Evolutionary conservation across 75 land plant genomes (phyloP), one percentile per base, ranked within the genome.

Genomic region (Larix kaempferi): DNA sequence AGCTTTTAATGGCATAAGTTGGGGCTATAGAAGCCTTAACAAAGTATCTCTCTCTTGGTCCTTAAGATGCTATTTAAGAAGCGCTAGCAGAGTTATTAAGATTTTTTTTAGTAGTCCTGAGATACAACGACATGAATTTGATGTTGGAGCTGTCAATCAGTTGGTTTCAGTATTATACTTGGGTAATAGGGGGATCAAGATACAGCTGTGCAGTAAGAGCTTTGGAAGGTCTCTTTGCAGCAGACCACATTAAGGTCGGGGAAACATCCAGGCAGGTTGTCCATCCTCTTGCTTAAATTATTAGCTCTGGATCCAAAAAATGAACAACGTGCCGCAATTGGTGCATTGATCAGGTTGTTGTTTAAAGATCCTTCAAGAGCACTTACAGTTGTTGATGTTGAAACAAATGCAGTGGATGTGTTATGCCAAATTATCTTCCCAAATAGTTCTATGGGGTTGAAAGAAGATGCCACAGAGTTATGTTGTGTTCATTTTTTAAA

Each of bases 271-370:
- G n/a, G n/a, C n/a, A n/a, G n/a, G n/a, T n/a, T n/a, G n/a, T n/a
- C n/a, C n/a, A n/a, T n/a, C n/a, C n/a, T n/a, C n/a, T n/a, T n/a
- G n/a, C n/a, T n/a, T n/a, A n/a, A 77, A 91, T 96, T 82, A 80
- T 96, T 37, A 91, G 82, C 71, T 92, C 95, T 69, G 98, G 99
- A 14, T 71, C n/a, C 83, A 65, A 95, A 96, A 77, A 88, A 84
- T 69, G 99, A 96, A 82, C 99, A 92, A 62, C 93, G 90, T 80
- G 99, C 95, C 80, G 89, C 99, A 71, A 92, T 96, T 78, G 89
- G 90, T 74, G 95, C 99, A 66, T 81, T 96, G 58, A 92, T 91
- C 3, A 86, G 87, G 74, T 74, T 96, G 44, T 80, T 93, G 29
- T 67, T 67, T 67, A 98, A 92, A 29, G 94, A 88, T 84, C 98